Evolutionary conservation across 2,329 filamentous ascomycete species (phyloP).

Genomic region (Hypomyces rosellus): DNA sequence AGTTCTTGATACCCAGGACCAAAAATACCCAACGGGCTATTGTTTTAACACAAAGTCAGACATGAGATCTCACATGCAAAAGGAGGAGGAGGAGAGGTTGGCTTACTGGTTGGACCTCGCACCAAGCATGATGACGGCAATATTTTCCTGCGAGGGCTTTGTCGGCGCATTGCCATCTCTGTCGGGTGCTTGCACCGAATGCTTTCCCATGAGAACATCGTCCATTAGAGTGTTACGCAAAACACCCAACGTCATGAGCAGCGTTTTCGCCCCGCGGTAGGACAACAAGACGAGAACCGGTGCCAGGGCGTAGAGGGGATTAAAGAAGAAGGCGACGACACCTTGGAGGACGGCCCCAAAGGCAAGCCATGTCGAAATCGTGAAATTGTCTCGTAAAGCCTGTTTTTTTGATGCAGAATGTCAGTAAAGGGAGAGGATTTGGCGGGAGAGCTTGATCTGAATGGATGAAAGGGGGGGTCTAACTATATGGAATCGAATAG

Average conservation of each 20-base stretch:
- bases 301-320: constrained; percentile 1
- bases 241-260: constrained; percentile 6
- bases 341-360: constrained; percentile 6
- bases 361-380: constrained; percentile 7
- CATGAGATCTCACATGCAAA: too few relatives aligned
- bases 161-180: constrained; percentile 1
- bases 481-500: constrained; percentile 4
- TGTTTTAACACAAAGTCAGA: neutral
- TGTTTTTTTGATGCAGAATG: neutral
- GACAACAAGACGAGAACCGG: neutral
- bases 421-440: neutral
- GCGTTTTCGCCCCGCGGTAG: neutral
- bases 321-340: neutral
- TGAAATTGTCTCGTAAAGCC: constrained; percentile 7
- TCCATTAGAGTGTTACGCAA: constrained; percentile 6
- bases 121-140: constrained; percentile 4
- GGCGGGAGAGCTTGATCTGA: neutral
- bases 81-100: too few relatives aligned
- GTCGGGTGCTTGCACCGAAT: constrained; percentile 1
- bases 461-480: neutral
- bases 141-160: neutral
- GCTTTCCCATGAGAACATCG: constrained; percentile 6
- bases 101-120: constrained; percentile 6
- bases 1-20: neutral
- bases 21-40: constrained; percentile 7